Conservation (phyloP, 1,284 basidiomycete genomes). For the Boletus sp. region DNA sequence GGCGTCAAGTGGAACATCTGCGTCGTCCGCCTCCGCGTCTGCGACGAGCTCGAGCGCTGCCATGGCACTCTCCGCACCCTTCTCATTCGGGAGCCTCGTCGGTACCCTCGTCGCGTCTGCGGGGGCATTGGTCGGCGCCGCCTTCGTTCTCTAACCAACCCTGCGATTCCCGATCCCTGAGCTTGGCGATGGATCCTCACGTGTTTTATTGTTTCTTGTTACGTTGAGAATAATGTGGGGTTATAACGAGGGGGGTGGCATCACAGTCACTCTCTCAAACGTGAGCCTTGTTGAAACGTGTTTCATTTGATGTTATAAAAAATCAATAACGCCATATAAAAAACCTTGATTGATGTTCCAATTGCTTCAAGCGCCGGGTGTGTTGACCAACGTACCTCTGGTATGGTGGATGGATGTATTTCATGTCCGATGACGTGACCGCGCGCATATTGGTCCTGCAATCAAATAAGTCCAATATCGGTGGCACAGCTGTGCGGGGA, state of each 20-base stretch:
- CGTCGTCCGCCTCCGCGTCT: not conserved
- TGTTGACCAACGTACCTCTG: not conserved
- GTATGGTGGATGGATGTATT: not conserved
- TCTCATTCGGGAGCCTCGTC: slow-evolving; percentile 19
- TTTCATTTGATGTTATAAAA: not conserved
- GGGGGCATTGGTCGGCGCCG: slow-evolving; percentile 28
- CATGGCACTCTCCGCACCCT: slow-evolving; percentile 9
- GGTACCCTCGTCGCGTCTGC: slow-evolving; percentile 29
- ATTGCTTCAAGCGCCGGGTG: not conserved
- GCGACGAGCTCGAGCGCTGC: slow-evolving; percentile 18
- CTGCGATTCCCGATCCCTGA: too few relatives aligned
- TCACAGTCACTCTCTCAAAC: not conserved
- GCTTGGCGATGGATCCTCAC: not conserved
- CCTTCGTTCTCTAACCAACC: slow-evolving; percentile 21
- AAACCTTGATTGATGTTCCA: not conserved
- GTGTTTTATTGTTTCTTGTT: not conserved
- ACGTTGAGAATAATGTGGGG: not conserved
- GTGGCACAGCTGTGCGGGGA: slow-evolving; percentile 18
- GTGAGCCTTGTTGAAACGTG: not conserved
- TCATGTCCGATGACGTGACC: not conserved
- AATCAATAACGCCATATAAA: not conserved
- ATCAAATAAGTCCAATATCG: not conserved
- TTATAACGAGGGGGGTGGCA: not conserved
- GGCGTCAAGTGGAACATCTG: not conserved
- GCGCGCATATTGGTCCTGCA: not conserved